These are phyloP conservation scores for Aspergillus ruber DNA, from an alignment of 2,329 filamentous ascomycete species.

Conservation along the genomic window DNA sequence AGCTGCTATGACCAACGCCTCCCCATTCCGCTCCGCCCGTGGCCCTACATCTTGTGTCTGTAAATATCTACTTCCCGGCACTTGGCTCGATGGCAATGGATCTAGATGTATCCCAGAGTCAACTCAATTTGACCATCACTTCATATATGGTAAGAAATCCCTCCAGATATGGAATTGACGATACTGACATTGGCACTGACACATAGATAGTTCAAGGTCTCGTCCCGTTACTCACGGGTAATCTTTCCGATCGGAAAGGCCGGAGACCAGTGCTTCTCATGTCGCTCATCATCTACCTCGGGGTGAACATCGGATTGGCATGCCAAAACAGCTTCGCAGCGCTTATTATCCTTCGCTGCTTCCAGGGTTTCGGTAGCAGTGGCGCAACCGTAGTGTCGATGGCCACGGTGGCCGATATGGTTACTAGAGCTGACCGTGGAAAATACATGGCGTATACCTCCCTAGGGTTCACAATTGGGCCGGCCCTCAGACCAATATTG, in stretches of 20 bases:
- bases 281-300: not conserved
- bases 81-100: not conserved
- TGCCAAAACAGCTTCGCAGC: not conserved
- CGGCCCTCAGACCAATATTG: conserved; percentile 46
- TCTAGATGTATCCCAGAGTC: not conserved
- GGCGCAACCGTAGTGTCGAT: too few species aligned
- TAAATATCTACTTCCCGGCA: not conserved
- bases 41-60: not conserved
- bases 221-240: not conserved
- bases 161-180: not conserved
- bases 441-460: too few species aligned
- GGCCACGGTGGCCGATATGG: too few species aligned
- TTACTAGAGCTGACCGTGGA: too few species aligned
- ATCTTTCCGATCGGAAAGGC: not conserved
- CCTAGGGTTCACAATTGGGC: conserved; percentile 34
- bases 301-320: not conserved
- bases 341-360: not conserved
- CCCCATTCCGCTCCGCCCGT: not conserved
- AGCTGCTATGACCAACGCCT: not conserved
- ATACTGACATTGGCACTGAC: not conserved
- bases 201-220: too few species aligned
- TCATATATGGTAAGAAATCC: not conserved
- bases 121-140: not conserved
- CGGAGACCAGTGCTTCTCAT: not conserved
- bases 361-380: not conserved